These are phyloP conservation scores for Rhynchosporium agropyri DNA, from an alignment of 2,329 filamentous ascomycete species.

Conservation along the genomic window DNA sequence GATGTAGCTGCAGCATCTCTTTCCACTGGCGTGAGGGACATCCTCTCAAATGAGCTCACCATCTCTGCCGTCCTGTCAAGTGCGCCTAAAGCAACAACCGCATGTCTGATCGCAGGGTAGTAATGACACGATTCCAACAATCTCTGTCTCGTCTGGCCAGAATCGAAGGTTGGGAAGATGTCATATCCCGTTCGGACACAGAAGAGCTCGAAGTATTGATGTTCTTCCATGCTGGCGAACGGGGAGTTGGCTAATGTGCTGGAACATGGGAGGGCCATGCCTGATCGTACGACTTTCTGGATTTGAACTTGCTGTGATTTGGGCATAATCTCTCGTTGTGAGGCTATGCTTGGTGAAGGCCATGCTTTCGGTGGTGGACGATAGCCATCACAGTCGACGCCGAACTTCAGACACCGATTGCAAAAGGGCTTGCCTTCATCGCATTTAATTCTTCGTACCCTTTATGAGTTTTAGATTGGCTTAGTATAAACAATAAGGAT, in stretches of 20 bases:
- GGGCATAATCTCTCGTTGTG: conserved; percentile 18
- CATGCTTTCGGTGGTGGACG: conserved; percentile 2
- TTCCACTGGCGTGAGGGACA: conserved; percentile 21
- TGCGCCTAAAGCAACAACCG: conserved; percentile 32
- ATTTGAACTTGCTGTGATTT: conserved; percentile 8
- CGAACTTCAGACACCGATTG: conserved; percentile 28
- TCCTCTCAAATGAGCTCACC: conserved; percentile 22
- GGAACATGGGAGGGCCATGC: conserved; percentile 9
- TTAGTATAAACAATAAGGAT: not conserved
- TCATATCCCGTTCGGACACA: conserved; percentile 27
- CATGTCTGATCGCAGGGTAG: conserved; percentile 30
- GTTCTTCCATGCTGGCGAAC: conserved; percentile 26
- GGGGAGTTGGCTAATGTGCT: conserved; percentile 18
- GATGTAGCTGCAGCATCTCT: conserved; percentile 20
- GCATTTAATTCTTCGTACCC: conserved; percentile 32
- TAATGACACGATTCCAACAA: conserved; percentile 30
- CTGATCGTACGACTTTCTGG: not conserved
- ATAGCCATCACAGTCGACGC: conserved; percentile 29
- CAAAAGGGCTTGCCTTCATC: conserved; percentile 31
- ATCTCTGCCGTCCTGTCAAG: conserved; percentile 30
- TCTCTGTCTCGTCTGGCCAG: conserved; percentile 25
- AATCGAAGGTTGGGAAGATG: conserved; percentile 28
- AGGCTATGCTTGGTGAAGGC: conserved; percentile 1
- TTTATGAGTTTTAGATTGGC: conserved; percentile 10
- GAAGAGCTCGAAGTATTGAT: conserved; percentile 30